A percentile compares a stretch with the other conserved stretches of the same genome.
phyloP scores from a whole-genome alignment of 1,284 basidiomycete species.

The Lentinula novae-zelandiae region DNA sequence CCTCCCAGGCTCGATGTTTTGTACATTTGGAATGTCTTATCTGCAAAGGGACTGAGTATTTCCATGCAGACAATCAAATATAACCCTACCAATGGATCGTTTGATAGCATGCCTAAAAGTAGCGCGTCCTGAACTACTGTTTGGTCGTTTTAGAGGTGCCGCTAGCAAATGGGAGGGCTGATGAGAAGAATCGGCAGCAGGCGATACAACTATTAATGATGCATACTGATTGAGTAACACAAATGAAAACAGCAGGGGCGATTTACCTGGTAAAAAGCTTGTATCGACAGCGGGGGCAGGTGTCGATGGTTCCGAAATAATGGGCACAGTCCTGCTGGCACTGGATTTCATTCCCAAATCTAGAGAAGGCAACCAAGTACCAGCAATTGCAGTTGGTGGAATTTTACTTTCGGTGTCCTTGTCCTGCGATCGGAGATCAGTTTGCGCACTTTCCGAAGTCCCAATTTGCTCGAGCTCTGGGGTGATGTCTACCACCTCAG shows the following conservation, averaged over 20 bases:
- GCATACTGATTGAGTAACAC: not conserved
- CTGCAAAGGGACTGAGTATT: slow-evolving; percentile 26
- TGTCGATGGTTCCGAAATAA: slow-evolving; percentile 4
- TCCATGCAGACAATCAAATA: not conserved
- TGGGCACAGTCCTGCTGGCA: not conserved
- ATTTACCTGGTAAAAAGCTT: slow-evolving; percentile 7
- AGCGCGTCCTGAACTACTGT: not conserved
- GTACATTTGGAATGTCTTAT: slow-evolving; percentile 54
- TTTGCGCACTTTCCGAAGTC: not conserved
- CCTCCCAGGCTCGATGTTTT: slow-evolving; percentile 47
- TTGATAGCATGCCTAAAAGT: slow-evolving; percentile 55
- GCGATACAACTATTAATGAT: slow-evolving; percentile 6
- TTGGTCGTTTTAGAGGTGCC: not conserved
- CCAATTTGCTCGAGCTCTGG: not conserved
- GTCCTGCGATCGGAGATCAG: not conserved
- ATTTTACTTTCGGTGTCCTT: not conserved
- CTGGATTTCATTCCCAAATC: not conserved
- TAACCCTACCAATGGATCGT: slow-evolving; percentile 59
- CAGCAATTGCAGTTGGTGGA: not conserved
- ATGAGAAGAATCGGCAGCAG: not conserved
- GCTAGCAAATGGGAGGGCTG: not conserved
- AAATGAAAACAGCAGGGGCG: slow-evolving; percentile 7
- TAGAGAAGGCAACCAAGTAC: not conserved
- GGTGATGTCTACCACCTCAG: slow-evolving; percentile 1
- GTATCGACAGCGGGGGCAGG: slow-evolving; percentile 3